phyloP scores from a whole-genome alignment of 805 yeast genomes.

The Maudiozyma pseudohumilis region DNA sequence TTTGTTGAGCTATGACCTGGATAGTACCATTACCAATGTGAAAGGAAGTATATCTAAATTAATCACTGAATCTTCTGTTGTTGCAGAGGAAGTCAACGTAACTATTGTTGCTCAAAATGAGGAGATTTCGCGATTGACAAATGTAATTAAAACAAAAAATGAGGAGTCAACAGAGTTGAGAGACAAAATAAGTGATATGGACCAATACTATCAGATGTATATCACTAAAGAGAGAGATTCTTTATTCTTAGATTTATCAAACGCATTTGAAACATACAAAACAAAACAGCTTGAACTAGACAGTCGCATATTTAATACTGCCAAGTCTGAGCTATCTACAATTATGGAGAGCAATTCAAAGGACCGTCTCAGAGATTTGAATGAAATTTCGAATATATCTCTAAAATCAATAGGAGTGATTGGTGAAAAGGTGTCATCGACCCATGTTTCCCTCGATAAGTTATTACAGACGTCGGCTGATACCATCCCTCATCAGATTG shows the following conservation, averaged over 20 bases:
- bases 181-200: conserved; percentile 6
- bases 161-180: conserved; percentile 4
- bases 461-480: too few species aligned
- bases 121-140: conserved; percentile 6
- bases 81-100: neutral
- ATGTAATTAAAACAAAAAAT: conserved; percentile 8
- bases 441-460: too few species aligned
- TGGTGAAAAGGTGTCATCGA: neutral
- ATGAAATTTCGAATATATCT: neutral
- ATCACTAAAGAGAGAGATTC: conserved; percentile 7
- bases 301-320: conserved; percentile 2
- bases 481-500: too few species aligned
- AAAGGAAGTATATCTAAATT: neutral
- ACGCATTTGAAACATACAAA: neutral
- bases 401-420: neutral
- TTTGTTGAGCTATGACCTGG: conserved; percentile 2
- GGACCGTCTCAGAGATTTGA: neutral
- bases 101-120: neutral
- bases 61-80: neutral
- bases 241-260: conserved; percentile 3
- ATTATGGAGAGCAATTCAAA: neutral
- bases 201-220: conserved; percentile 9
- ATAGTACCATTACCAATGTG: conserved; percentile 1
- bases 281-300: conserved; percentile 7
- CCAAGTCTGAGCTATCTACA: conserved; percentile 1